Base-by-base conservation (phyloP, 2,329 filamentous ascomycete species). In the Xylaria polymorpha region DNA sequence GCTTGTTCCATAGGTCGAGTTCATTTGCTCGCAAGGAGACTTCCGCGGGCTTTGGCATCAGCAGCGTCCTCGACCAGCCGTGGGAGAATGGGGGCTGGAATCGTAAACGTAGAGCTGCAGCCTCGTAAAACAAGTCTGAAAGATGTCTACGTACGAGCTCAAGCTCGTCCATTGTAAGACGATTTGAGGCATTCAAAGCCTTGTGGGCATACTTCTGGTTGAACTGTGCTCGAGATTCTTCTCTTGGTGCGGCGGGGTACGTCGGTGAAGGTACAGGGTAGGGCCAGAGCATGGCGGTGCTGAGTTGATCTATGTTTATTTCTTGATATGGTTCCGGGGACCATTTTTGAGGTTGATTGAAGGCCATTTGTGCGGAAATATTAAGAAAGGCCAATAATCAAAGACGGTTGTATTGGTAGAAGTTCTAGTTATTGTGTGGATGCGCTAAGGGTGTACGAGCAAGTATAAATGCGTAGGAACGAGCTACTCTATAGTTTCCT, bases 91-190 rank as follows among this genome's bases (percentile, higher is more conserved):
- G 67, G 56, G 59, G 51, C 63, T 66, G 59, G 59, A 69, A 69
- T 66, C 67, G 67, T 69, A 69, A 66, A 69, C 39, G 14, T 66
- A 66, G 53, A 59, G 67, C 63, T 63, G 67, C 59, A 61, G 53
- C 41, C 67, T 69, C 63, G 67, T 69, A 69, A 69, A 63, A 69
- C 67, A 69, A 66, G 63, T 69, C 67, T 66, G 58, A 66, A 69
- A 69, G 67, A 69, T 66, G 67, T 66, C 67, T 66, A 63, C 67
- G 67, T 69, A 69, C 63, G 63, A 69, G 62, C 62, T 69, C 62
- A 63, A 69, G 67, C 63, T 69, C 67, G 67, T 69, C 59, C 41
- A 57, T 66, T 60, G 63, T 66, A 66, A 69, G 67, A 66, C 59
- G 46, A 69, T 69, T 57, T 66, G 63, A 69, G 59, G 67, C 63